These are phyloP conservation scores for Cenchrus purpureus DNA, from an alignment of 176 grass and related monocot genomes.

Conservation along the genomic window DNA sequence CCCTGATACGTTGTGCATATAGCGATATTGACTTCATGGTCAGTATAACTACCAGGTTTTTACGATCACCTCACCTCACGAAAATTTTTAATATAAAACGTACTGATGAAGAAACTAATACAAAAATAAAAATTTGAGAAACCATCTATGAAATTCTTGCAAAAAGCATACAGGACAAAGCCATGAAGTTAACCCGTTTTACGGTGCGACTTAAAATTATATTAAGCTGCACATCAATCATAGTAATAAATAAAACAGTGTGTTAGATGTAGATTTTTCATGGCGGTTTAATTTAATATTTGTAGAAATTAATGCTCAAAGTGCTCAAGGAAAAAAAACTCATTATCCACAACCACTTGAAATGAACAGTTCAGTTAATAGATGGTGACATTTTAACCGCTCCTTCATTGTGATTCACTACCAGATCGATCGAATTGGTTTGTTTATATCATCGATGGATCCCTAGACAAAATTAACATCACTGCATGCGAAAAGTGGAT, in stretches of 20 bases:
- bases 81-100: neutral
- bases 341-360: neutral
- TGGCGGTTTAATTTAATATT: neutral
- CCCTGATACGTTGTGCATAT: neutral
- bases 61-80: no score
- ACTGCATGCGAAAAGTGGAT: conserved; percentile 20
- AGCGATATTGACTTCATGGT: neutral
- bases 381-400: conserved; percentile 17
- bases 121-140: neutral
- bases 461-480: neutral
- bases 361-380: neutral
- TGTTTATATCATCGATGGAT: neutral
- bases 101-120: neutral
- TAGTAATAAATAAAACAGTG: neutral
- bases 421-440: neutral
- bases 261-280: neutral
- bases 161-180: neutral
- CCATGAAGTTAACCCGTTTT: no score
- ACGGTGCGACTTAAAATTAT: neutral
- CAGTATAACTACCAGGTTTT: neutral
- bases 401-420: conserved; percentile 26
- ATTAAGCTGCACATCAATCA: neutral
- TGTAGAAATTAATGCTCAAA: neutral
- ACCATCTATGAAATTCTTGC: neutral
- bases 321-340: neutral